These are phyloP conservation scores for Violaceomyces palustris DNA, from an alignment of 1,284 basidiomycete species.

Conservation along the genomic window DNA sequence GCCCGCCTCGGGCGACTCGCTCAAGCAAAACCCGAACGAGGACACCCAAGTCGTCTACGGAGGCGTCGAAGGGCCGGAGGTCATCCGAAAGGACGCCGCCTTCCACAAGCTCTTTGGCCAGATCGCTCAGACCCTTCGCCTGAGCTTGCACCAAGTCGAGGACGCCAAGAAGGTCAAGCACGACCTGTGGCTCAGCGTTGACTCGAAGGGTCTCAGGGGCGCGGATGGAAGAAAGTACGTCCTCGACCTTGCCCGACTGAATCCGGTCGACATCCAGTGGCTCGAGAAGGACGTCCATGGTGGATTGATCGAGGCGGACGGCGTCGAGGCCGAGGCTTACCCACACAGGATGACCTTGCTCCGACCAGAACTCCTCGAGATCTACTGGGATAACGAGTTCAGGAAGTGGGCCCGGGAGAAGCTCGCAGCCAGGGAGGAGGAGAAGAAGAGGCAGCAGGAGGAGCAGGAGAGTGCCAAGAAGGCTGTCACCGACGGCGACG, in stretches of 20 bases:
- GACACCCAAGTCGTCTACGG: constrained; percentile 57
- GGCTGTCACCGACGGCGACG: constrained; percentile 10
- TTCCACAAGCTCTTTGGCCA: constrained; percentile 59
- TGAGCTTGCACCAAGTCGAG: constrained; percentile 58
- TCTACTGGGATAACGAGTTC: constrained; percentile 58
- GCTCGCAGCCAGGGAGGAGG: constrained; percentile 49
- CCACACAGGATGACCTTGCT: constrained; percentile 60
- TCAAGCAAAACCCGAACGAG: constrained; percentile 45
- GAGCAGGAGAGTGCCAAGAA: constrained; percentile 11
- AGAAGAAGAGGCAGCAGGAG: too few species aligned
- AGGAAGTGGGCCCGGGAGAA: constrained; percentile 58
- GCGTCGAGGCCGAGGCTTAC: constrained; percentile 51
- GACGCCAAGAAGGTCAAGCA: constrained; percentile 55
- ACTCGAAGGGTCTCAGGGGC: constrained; percentile 60
- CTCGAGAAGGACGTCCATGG: constrained; percentile 57
- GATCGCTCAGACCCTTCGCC: constrained; percentile 57
- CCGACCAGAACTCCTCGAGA: constrained; percentile 60
- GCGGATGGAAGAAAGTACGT: constrained; percentile 60
- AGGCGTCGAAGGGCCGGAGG: constrained; percentile 56
- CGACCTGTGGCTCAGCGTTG: constrained; percentile 58
- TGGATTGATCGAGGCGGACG: constrained; percentile 36
- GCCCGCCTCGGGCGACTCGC: constrained; percentile 61
- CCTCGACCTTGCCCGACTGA: constrained; percentile 59
- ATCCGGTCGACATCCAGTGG: constrained; percentile 60
- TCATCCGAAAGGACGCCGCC: constrained; percentile 53